Conservation (phyloP, 805 yeast species). For the Kodamaea nitidulidarum region DNA sequence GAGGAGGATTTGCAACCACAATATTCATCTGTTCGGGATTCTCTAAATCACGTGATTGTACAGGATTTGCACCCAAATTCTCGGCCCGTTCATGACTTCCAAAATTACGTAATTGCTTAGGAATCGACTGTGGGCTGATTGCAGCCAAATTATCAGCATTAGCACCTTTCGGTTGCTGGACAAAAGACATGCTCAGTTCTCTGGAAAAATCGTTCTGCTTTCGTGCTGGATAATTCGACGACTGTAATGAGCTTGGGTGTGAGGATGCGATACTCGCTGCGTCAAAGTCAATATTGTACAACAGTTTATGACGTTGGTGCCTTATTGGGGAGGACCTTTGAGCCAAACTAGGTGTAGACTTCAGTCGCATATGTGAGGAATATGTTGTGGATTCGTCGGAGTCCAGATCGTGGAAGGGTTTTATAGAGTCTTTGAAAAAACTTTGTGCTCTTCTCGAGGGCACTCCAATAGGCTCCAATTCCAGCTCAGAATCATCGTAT, state of each 20-base stretch:
- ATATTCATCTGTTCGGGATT: conserved; percentile 15
- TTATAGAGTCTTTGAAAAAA: conserved; percentile 25
- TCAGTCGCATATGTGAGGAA: conserved; percentile 10
- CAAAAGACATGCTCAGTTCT: too few relatives aligned
- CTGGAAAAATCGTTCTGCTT: conserved; percentile 5
- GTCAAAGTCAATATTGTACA: conserved; percentile 30
- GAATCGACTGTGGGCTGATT: too few relatives aligned
- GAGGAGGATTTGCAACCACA: conserved; percentile 37
- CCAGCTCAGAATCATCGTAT: conserved; percentile 12
- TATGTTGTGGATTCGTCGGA: conserved; percentile 25
- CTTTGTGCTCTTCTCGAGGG: conserved; percentile 31
- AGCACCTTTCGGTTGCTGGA: too few relatives aligned
- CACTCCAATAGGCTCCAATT: conserved; percentile 31
- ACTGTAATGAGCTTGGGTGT: conserved; percentile 6
- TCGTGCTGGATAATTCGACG: conserved; percentile 3
- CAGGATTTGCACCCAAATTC: background rate
- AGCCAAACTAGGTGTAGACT: conserved; percentile 21
- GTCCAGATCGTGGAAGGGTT: conserved; percentile 19
- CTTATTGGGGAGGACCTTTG: conserved; percentile 19
- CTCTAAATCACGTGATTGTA: background rate
- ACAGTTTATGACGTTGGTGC: conserved; percentile 38
- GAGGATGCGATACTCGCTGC: conserved; percentile 4
- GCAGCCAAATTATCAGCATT: too few relatives aligned
- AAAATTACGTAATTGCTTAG: too few relatives aligned
- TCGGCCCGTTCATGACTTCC: too few relatives aligned